A percentile compares a stretch with the other conserved stretches of the same genome.
Conservation (phyloP, 106 monocot species). For the Ottelia alismoides region DNA sequence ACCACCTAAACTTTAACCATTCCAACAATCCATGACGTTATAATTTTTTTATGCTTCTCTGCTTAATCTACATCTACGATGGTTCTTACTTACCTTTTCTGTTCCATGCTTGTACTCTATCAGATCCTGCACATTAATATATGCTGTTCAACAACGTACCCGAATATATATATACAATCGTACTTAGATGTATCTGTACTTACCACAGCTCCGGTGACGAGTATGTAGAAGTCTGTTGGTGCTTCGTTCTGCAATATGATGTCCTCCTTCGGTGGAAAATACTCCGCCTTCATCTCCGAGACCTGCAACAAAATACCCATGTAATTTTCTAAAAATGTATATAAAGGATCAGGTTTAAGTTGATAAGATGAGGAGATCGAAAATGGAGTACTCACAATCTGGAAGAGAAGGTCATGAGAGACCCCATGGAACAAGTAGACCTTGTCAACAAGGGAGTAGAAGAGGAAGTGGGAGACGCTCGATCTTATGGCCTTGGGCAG, state of each 20-base stretch:
- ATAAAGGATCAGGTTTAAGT: too few species aligned
- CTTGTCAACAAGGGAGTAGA: conserved; percentile 54
- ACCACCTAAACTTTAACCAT: conserved; percentile 19
- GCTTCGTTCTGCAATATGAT: too few species aligned
- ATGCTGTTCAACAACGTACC: too few species aligned
- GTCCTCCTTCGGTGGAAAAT: too few species aligned
- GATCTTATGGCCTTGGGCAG: conserved; percentile 73
- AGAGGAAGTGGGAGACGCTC: conserved; percentile 63
- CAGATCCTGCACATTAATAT: conserved; percentile 31
- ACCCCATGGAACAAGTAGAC: too few species aligned
- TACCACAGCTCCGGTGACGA: conserved; percentile 61
- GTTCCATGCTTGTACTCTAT: conserved; percentile 30
- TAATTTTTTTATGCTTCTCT: too few species aligned
- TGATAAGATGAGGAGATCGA: background rate
- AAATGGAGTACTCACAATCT: conserved; percentile 69
- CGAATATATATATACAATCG: too few species aligned
- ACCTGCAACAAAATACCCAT: conserved; percentile 71
- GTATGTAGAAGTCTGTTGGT: conserved; percentile 78
- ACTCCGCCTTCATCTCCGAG: too few species aligned
- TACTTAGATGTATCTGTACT: background rate
- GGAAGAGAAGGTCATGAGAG: conserved; percentile 63
- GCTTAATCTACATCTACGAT: conserved; percentile 1
- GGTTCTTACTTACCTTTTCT: conserved; percentile 51
- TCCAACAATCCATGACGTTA: conserved; percentile 7
- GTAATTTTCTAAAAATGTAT: conserved; percentile 75